Evolutionary conservation across 75 land plant genomes (phyloP).

Genomic region (Isoetes taiwanensis): DNA sequence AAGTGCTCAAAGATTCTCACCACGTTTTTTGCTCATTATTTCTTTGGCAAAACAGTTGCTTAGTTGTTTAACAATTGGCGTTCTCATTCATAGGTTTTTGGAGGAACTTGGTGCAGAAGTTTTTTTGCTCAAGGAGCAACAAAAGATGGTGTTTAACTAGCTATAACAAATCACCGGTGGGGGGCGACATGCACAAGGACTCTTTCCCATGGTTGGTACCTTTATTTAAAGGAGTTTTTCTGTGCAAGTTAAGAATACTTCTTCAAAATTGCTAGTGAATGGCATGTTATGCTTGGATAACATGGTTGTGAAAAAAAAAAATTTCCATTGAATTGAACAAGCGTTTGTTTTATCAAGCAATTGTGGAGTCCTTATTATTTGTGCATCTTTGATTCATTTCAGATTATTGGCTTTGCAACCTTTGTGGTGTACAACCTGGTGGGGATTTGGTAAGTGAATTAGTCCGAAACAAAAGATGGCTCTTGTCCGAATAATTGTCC

Average conservation of each 20-base stretch:
- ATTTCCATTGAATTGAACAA: no score
- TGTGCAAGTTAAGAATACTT: no score
- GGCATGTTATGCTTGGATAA: no score
- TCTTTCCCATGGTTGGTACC: conserved; percentile 30
- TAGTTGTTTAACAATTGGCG: no score
- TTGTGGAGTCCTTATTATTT: no score
- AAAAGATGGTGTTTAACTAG: conserved; percentile 36
- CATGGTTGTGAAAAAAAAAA: no score
- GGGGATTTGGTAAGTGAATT: conserved; percentile 29
- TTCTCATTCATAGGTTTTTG: conserved; percentile 20
- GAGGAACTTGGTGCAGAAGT: conserved; percentile 23
- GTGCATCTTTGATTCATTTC: no score
- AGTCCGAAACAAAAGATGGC: neutral
- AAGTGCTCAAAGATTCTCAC: no score
- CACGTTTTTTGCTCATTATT: no score
- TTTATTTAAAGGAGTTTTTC: no score
- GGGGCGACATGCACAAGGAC: conserved; percentile 37
- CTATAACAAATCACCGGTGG: conserved; percentile 29
- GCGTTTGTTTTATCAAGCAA: no score
- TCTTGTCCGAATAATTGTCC: neutral
- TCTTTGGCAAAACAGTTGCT: no score
- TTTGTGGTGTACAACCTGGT: conserved; percentile 35
- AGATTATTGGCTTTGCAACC: conserved; percentile 37
- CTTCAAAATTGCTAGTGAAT: neutral
- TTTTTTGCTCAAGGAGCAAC: conserved; percentile 28